A percentile compares a stretch with the other conserved stretches of the same genome.
phyloP scores from a whole-genome alignment of 2,329 filamentous ascomycete species.

The Aspergillus vadensis region DNA sequence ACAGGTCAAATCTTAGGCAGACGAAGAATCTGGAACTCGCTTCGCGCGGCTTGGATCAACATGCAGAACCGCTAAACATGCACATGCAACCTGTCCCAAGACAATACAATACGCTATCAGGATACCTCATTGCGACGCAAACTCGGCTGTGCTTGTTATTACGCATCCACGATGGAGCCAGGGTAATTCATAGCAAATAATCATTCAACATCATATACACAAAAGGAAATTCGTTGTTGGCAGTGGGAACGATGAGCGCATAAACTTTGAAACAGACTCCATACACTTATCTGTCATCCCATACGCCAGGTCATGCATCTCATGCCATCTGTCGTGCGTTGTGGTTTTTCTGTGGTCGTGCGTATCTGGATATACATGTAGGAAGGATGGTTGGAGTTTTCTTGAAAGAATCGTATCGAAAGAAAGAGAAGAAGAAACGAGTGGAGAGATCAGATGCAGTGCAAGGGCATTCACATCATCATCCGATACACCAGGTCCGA shows the following conservation, averaged over 20 bases:
- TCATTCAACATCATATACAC: conserved; percentile 3
- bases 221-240: conserved; percentile 5
- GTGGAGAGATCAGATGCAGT: not conserved
- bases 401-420: conserved; percentile 12
- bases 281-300: conserved; percentile 1
- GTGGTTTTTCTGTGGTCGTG: not conserved
- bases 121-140: not conserved
- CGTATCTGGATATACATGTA: not conserved
- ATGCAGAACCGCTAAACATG: conserved; percentile 1
- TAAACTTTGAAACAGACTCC: not conserved
- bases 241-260: not conserved
- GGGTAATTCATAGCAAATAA: not conserved
- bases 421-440: conserved; percentile 15
- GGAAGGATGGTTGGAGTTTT: not conserved
- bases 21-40: not conserved
- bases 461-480: conserved; percentile 34
- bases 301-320: conserved; percentile 8
- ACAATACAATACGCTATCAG: not conserved
- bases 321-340: not conserved
- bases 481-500: conserved; percentile 46
- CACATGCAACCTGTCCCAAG: not conserved
- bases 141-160: not conserved
- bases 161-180: not conserved
- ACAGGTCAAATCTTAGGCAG: conserved; percentile 5
- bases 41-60: not conserved